These are phyloP conservation scores for Claviceps arundinis DNA, from an alignment of 2,329 filamentous ascomycete species.

Conservation along the genomic window DNA sequence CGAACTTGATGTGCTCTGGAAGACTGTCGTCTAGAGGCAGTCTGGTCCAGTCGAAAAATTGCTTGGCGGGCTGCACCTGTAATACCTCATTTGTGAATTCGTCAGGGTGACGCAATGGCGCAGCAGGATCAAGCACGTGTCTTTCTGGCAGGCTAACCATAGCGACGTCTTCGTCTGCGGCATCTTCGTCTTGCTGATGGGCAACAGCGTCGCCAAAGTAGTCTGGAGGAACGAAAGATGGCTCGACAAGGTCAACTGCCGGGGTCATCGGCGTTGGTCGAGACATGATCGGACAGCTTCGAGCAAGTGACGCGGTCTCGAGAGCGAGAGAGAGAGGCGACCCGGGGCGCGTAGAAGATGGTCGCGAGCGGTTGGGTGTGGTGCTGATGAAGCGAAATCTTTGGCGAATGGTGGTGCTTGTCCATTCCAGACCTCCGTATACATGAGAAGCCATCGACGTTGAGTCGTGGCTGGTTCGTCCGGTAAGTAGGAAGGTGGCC, in stretches of 20 bases:
- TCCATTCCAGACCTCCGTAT: slow-evolving; percentile 58
- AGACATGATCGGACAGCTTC: slow-evolving; percentile 6
- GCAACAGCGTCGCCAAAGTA: slow-evolving; percentile 28
- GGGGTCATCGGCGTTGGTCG: slow-evolving; percentile 23
- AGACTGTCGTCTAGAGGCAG: slow-evolving; percentile 50
- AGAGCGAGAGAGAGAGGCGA: slow-evolving; percentile 26
- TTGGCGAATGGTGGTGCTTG: slow-evolving; percentile 53
- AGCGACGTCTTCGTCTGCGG: slow-evolving; percentile 2
- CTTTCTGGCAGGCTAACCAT: slow-evolving; percentile 1
- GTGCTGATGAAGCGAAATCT: slow-evolving; percentile 57
- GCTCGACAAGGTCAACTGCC: slow-evolving; percentile 13
- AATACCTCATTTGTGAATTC: slow-evolving; percentile 29
- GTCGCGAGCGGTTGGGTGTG: slow-evolving; percentile 20
- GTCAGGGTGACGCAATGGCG: slow-evolving; percentile 22
- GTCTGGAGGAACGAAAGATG: slow-evolving; percentile 18
- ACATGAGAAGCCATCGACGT: slow-evolving; percentile 36
- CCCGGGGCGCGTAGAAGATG: slow-evolving; percentile 20
- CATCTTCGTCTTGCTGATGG: slow-evolving; percentile 2
- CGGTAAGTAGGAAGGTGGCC: slow-evolving; percentile 43
- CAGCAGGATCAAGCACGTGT: slow-evolving; percentile 7
- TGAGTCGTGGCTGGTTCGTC: slow-evolving; percentile 38
- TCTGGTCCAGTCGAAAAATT: slow-evolving; percentile 65
- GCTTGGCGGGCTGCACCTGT: slow-evolving; percentile 11
- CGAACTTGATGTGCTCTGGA: slow-evolving; percentile 59
- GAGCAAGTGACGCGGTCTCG: slow-evolving; percentile 16